Evolutionary conservation across 345 rosid species (phyloP).

Genomic region (Eucalyptus camaldulensis): DNA sequence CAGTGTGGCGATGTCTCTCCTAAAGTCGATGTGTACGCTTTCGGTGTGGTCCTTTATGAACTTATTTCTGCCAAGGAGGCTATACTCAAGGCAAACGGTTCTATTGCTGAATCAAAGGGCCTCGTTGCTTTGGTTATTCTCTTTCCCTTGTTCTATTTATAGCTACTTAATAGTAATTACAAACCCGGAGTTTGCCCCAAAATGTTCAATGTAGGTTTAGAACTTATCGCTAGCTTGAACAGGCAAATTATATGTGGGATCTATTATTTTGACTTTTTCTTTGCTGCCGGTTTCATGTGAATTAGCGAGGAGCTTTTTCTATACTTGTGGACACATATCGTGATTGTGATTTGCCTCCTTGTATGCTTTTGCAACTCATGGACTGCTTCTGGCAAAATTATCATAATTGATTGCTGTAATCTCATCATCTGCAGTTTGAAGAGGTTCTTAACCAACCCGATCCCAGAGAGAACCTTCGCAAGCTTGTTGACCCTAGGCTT

Average conservation of each 20-base stretch:
- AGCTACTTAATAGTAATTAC: background rate
- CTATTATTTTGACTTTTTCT: background rate
- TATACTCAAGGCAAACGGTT: conserved; percentile 41
- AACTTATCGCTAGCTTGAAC: background rate
- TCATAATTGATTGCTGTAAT: background rate
- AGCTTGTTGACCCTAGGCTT: conserved; percentile 64
- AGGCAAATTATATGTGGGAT: background rate
- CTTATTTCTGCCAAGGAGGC: conserved; percentile 91
- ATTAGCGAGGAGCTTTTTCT: background rate
- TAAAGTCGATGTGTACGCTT: conserved; percentile 87
- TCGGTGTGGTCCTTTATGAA: conserved; percentile 93
- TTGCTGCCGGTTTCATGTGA: background rate
- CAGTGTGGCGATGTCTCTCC: conserved; percentile 83
- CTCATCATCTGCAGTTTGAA: conserved; percentile 42
- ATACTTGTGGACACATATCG: background rate
- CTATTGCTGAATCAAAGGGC: conserved; percentile 52
- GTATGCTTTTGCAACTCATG: background rate
- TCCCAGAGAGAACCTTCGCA: conserved; percentile 39
- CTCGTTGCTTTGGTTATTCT: conserved; percentile 73
- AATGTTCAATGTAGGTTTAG: background rate
- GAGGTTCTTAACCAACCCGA: conserved; percentile 52
- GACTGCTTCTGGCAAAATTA: background rate
- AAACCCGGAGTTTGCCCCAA: background rate
- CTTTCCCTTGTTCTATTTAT: background rate
- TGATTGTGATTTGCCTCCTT: background rate